phyloP scores from a whole-genome alignment of 306 rosid genomes.

The Castanopsis chinensis region DNA sequence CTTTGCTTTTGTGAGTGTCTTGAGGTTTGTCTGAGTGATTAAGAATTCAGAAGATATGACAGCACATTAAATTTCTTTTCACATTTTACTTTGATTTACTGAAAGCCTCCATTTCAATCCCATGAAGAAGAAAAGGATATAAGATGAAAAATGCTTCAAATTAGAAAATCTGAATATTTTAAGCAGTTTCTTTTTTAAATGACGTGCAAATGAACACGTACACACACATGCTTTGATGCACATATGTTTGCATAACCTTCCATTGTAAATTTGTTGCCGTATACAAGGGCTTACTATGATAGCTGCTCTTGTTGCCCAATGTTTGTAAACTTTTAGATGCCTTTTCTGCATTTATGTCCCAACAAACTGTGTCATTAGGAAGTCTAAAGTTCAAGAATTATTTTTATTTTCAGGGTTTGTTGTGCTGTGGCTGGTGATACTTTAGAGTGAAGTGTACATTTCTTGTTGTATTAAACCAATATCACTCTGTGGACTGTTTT shows the following conservation, averaged over 20 bases:
- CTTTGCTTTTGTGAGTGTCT: neutral
- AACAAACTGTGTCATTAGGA: neutral
- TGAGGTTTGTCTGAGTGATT: neutral
- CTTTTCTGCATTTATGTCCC: neutral
- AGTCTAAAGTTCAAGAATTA: neutral
- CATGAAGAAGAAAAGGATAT: neutral
- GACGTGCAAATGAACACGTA: no score
- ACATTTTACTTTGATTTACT: neutral
- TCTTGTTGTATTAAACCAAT: neutral
- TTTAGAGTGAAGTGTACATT: neutral
- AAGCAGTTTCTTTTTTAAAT: no score
- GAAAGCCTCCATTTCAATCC: neutral
- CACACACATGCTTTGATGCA: no score
- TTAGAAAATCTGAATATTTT: no score
- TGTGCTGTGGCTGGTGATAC: neutral
- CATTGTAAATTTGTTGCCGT: no score
- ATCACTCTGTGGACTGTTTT: neutral
- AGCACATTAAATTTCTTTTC: neutral
- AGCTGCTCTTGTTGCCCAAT: neutral
- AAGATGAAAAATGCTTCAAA: neutral
- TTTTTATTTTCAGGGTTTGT: conserved; percentile 10
- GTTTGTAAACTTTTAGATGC: neutral
- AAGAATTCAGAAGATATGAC: neutral
- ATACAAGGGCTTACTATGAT: no score
- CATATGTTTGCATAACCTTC: no score